Conservation (phyloP, 225 moss, liverwort and hornwort genomes). For the Polytrichum commune region DNA sequence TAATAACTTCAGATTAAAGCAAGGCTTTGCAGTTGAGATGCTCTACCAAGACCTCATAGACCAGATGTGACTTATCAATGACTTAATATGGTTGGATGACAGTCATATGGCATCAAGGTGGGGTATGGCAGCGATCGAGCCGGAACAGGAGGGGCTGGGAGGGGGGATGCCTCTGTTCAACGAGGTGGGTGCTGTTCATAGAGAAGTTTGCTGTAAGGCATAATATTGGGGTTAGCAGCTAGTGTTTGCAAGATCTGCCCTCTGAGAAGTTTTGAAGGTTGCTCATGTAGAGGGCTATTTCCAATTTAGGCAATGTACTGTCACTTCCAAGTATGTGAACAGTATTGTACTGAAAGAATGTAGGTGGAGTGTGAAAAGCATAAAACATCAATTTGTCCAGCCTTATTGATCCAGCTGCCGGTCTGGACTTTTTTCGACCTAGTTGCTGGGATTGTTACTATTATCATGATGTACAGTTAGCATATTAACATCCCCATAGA, state of each 20-base stretch:
- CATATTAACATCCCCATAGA: background rate
- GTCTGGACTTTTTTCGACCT: background rate
- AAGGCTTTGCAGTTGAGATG: no score
- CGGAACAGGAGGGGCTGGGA: constrained; percentile 58
- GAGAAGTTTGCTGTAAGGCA: background rate
- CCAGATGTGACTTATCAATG: no score
- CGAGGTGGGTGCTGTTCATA: constrained; percentile 62
- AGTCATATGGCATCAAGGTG: constrained; percentile 94
- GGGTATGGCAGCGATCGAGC: constrained; percentile 66
- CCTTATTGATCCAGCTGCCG: background rate
- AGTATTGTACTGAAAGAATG: background rate
- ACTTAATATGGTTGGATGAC: constrained; percentile 16
- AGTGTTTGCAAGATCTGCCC: background rate
- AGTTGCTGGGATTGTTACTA: background rate
- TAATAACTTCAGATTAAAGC: no score
- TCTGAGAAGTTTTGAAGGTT: background rate
- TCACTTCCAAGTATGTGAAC: background rate
- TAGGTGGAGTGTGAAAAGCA: background rate
- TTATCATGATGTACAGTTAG: background rate
- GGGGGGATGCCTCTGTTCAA: constrained; percentile 57
- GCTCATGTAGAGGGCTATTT: background rate
- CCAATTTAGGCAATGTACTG: background rate
- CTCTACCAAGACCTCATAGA: no score
- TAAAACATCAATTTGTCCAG: background rate
- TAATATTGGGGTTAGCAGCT: background rate